These are phyloP conservation scores for Botryosphaeria dothidea DNA, from an alignment of 2,329 filamentous ascomycete species.

Conservation along the genomic window DNA sequence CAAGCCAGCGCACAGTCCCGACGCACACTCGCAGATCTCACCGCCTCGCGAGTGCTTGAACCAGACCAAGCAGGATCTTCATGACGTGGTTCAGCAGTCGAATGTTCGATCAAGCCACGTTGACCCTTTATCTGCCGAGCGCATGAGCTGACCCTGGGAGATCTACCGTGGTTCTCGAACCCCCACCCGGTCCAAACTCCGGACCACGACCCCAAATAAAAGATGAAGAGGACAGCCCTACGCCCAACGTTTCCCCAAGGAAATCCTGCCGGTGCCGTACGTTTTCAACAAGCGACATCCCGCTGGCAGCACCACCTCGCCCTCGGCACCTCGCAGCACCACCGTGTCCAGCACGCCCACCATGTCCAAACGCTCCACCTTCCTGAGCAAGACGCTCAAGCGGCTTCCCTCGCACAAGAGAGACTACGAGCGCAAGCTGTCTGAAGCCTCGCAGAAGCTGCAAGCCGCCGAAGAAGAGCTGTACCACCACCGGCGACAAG, in stretches of 20 bases:
- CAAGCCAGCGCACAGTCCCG: neutral
- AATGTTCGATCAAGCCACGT: conserved; percentile 7
- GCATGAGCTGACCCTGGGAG: neutral
- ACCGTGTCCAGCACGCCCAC: neutral
- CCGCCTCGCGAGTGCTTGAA: neutral
- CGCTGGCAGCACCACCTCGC: no score
- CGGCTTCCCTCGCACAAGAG: neutral
- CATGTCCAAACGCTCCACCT: neutral
- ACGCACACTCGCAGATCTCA: neutral
- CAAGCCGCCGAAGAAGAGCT: neutral
- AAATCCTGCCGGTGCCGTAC: neutral
- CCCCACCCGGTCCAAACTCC: neutral
- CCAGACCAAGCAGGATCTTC: neutral
- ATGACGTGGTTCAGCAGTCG: neutral
- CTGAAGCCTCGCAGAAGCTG: neutral
- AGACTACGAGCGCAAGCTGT: neutral
- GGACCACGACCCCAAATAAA: neutral
- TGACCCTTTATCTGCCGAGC: neutral
- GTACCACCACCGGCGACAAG: neutral
- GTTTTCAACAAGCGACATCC: neutral
- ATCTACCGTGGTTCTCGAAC: neutral
- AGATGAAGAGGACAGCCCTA: neutral
- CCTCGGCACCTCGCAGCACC: neutral
- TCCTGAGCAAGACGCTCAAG: conserved; percentile 4
- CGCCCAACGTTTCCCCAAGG: neutral